Conservation (phyloP, 2,329 filamentous ascomycete genomes). For the Fusarium temperatum region DNA sequence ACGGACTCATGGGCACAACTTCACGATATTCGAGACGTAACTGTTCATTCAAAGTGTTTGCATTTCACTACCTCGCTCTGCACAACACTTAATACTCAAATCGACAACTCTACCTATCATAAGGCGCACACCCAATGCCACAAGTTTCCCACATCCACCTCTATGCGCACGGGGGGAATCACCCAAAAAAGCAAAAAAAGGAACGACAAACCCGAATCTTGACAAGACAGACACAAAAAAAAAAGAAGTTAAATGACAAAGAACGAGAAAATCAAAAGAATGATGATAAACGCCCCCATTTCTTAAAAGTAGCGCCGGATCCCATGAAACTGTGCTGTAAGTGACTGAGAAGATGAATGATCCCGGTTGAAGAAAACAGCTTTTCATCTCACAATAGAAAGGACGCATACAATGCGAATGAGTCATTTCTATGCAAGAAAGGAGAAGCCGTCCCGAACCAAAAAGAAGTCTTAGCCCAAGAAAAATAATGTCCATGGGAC, state of each 20-base stretch:
- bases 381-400: background rate
- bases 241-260: slow-evolving; percentile 19
- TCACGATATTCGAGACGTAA: background rate
- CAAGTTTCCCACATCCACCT: slow-evolving; percentile 13
- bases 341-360: slow-evolving; percentile 23
- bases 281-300: slow-evolving; percentile 33
- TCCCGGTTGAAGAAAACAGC: slow-evolving; percentile 13
- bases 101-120: slow-evolving; percentile 32
- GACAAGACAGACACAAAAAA: slow-evolving; percentile 4
- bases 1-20: background rate
- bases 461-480: slow-evolving; percentile 26
- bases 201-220: slow-evolving; percentile 20
- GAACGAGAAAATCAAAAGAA: slow-evolving; percentile 8
- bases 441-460: slow-evolving; percentile 5
- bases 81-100: slow-evolving; percentile 29
- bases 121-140: slow-evolving; percentile 28
- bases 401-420: background rate
- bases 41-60: slow-evolving; percentile 38
- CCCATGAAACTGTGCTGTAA: slow-evolving; percentile 35
- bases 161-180: slow-evolving; percentile 14
- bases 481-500: slow-evolving; percentile 25
- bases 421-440: slow-evolving; percentile 12
- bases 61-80: slow-evolving; percentile 36
- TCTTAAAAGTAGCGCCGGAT: slow-evolving; percentile 43
- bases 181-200: slow-evolving; percentile 9